Evolutionary conservation across 2,329 filamentous ascomycete genomes (phyloP).

Genomic region (Didymella lethalis): DNA sequence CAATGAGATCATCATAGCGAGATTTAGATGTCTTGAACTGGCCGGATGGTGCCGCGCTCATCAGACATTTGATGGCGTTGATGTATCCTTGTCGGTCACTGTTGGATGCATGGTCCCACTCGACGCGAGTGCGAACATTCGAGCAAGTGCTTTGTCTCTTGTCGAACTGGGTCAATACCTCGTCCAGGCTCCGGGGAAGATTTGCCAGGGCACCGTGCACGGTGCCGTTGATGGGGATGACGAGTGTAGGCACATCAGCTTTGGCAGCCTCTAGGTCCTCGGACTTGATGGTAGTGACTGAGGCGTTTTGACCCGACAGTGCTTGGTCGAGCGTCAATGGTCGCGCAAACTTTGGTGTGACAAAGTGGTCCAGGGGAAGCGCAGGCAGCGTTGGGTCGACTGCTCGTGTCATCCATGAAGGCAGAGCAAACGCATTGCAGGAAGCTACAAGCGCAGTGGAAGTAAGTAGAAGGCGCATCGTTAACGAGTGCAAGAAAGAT

Average conservation of each 20-base stretch:
- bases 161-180: background rate
- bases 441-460: slow-evolving; percentile 11
- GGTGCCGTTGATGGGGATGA: slow-evolving; percentile 2
- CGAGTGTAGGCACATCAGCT: slow-evolving; percentile 7
- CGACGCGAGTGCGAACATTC: slow-evolving; percentile 37
- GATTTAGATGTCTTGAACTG: slow-evolving; percentile 34
- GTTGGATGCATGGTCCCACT: slow-evolving; percentile 40
- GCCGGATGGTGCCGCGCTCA: slow-evolving; percentile 32
- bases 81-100: slow-evolving; percentile 36
- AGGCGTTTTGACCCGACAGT: slow-evolving; percentile 13
- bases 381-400: background rate
- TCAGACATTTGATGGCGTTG: slow-evolving; percentile 41
- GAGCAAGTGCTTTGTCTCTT: slow-evolving; percentile 29
- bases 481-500: background rate
- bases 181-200: background rate
- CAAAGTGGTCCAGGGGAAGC: slow-evolving; percentile 6
- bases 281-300: slow-evolving; percentile 18
- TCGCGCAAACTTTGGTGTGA: slow-evolving; percentile 18
- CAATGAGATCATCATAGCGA: slow-evolving; percentile 46
- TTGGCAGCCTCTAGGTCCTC: slow-evolving; percentile 9
- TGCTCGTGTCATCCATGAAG: slow-evolving; percentile 7
- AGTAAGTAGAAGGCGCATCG: slow-evolving; percentile 7
- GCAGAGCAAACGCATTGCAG: slow-evolving; percentile 11
- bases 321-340: slow-evolving; percentile 14
- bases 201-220: background rate